Base-by-base conservation (phyloP, 2,329 filamentous ascomycete genomes). In the Raffaelea ambrosiae region DNA sequence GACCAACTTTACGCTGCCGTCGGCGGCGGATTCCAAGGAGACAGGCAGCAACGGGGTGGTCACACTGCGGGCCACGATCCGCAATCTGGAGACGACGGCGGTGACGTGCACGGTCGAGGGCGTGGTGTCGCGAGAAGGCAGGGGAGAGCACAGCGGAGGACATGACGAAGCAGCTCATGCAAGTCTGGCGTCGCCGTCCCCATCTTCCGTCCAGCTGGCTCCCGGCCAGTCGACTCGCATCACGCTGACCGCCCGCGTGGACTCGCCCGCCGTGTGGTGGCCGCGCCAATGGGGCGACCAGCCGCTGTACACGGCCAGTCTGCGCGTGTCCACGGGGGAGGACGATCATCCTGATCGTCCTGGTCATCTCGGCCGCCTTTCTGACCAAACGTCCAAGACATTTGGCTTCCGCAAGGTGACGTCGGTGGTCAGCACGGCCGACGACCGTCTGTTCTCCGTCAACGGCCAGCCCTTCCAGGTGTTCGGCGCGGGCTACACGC, bases 391-490 rank as follows among this genome's bases (percentile, higher is more conserved):
- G 0, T 52, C 55, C 1, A 62, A 62, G 7, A 60, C 54, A 1
- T 80, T 81, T 48, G 77, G 76, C 14, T 71, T 81, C 47, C 70
- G 76, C 2, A 66, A 69, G n/a, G 71, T 83, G 11, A 70, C 70
- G 0, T 74, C 75, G 0, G 54, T 60, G 3, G 55, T 82, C 2
- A 79, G 78, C 56, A 45, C 57, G 0, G 58, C 72, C 57, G 74
- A 79, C 46, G 78, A 83, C 54, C 76, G 69, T 0, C 59, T 68
- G 0, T 83, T 81, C 56, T 64, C 55, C 14, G 62, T 84, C 53
- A 84, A 84, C 48, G 71, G 68, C 0, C 53, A 72, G 3, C 71
- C 71, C 0, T 83, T 84, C 58, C 76, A 79, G 48, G 77, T 83
- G 3, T 57, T 79, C 1, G 80, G 80, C 2, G 77, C 68, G 1